Conservation (phyloP, 2,329 filamentous ascomycete genomes). For the Rhinocladiella mackenziei region DNA sequence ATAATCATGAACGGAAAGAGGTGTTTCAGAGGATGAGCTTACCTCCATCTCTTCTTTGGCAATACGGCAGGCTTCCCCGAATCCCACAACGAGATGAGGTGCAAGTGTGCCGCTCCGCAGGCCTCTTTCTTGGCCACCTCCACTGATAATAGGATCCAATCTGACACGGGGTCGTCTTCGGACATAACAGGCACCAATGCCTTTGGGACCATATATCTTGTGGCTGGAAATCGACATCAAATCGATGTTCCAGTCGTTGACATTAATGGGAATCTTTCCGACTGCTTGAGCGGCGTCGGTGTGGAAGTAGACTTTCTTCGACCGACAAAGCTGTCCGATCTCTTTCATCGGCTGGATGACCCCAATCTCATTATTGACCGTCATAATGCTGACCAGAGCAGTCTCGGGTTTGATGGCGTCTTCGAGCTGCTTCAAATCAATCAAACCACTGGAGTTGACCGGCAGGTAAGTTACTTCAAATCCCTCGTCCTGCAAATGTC, state of each 20-base stretch:
- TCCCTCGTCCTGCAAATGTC: slow-evolving; percentile 93
- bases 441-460: slow-evolving; percentile 78
- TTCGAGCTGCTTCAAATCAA: slow-evolving; percentile 79
- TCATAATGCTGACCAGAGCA: slow-evolving; percentile 91
- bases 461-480: slow-evolving; percentile 97
- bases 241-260: slow-evolving; percentile 97
- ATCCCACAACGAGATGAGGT: slow-evolving; percentile 81
- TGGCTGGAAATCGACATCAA: slow-evolving; percentile 98
- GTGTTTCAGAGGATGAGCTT: slow-evolving; percentile 46
- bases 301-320: slow-evolving; percentile 96
- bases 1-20: slow-evolving; percentile 62
- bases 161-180: slow-evolving; percentile 88
- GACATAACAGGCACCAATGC: slow-evolving; percentile 93
- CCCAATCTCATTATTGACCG: slow-evolving; percentile 98
- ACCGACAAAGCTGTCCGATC: slow-evolving; percentile 86
- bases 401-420: slow-evolving; percentile 89
- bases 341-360: slow-evolving; percentile 95
- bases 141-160: slow-evolving; percentile 91
- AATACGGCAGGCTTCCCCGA: slow-evolving; percentile 92
- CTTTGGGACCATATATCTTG: slow-evolving; percentile 98
- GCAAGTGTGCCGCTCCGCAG: slow-evolving; percentile 90
- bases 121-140: slow-evolving; percentile 93
- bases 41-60: slow-evolving; percentile 87
- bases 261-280: slow-evolving; percentile 95
- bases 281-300: slow-evolving; percentile 94